These are phyloP conservation scores for Posidonia australis DNA, from an alignment of 106 monocot genomes.

Conservation along the genomic window DNA sequence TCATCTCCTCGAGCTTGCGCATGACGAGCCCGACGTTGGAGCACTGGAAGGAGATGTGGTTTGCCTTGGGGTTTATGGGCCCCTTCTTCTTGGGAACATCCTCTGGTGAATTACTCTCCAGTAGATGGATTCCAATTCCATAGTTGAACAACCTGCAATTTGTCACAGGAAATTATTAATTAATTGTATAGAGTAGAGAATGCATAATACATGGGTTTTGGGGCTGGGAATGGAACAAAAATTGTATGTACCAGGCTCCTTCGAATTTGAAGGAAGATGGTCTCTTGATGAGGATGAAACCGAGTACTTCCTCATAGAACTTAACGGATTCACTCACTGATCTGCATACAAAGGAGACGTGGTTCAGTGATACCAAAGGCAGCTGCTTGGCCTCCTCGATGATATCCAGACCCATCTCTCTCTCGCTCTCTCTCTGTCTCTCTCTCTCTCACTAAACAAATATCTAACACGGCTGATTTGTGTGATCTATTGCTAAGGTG, in stretches of 20 bases:
- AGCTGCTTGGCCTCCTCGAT: background rate
- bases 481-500: too few species aligned
- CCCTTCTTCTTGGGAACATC: conserved; percentile 18
- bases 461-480: too few species aligned
- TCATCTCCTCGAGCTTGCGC: conserved; percentile 32
- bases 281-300: conserved; percentile 42
- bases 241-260: conserved; percentile 56
- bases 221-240: too few species aligned
- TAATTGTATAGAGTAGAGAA: too few species aligned
- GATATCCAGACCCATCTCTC: background rate
- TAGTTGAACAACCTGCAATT: conserved; percentile 45
- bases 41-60: conserved; percentile 74
- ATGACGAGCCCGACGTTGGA: conserved; percentile 25
- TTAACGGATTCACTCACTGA: conserved; percentile 39
- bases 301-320: conserved; percentile 59
- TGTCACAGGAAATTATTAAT: background rate
- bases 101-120: conserved; percentile 16
- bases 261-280: conserved; percentile 62
- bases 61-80: conserved; percentile 38
- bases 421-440: too few species aligned
- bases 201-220: too few species aligned
- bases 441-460: too few species aligned
- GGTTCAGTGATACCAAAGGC: conserved; percentile 44
- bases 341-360: conserved; percentile 47
- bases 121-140: conserved; percentile 41